Evolutionary conservation across 225 moss, liverwort and hornwort genomes (phyloP).

Genomic region (Pseudoscleropodium purum): DNA sequence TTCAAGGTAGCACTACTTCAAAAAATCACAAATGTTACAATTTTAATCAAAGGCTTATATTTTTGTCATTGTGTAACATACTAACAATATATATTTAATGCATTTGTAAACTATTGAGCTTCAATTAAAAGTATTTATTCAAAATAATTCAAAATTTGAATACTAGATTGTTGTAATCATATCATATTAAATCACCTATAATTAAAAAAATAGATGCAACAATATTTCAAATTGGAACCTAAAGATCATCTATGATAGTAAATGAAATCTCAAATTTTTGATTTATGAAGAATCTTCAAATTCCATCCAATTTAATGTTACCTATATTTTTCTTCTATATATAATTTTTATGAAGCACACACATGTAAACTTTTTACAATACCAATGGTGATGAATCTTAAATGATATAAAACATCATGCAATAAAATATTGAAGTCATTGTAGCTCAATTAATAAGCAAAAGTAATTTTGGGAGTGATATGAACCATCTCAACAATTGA

Average conservation of each 20-base stretch:
- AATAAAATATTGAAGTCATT: background rate
- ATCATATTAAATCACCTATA: background rate
- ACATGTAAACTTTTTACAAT: background rate
- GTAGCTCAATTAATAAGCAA: background rate
- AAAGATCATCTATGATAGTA: background rate
- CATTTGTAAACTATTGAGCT: no score
- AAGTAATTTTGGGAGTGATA: background rate
- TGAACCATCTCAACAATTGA: background rate
- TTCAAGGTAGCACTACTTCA: no score
- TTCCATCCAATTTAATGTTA: background rate
- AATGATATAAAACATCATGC: background rate
- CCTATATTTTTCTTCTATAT: background rate
- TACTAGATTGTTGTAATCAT: background rate
- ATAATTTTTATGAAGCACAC: background rate
- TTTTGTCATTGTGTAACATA: no score
- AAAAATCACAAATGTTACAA: no score
- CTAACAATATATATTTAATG: no score
- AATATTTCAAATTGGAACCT: background rate
- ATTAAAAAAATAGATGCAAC: background rate
- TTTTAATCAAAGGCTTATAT: no score
- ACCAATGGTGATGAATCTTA: fast-evolving
- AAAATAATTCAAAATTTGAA: background rate
- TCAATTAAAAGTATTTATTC: no score
- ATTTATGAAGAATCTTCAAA: background rate
- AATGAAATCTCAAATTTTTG: background rate